These are phyloP conservation scores for Hymenochaete sp. DNA, from an alignment of 1,284 basidiomycete genomes.

Conservation along the genomic window DNA sequence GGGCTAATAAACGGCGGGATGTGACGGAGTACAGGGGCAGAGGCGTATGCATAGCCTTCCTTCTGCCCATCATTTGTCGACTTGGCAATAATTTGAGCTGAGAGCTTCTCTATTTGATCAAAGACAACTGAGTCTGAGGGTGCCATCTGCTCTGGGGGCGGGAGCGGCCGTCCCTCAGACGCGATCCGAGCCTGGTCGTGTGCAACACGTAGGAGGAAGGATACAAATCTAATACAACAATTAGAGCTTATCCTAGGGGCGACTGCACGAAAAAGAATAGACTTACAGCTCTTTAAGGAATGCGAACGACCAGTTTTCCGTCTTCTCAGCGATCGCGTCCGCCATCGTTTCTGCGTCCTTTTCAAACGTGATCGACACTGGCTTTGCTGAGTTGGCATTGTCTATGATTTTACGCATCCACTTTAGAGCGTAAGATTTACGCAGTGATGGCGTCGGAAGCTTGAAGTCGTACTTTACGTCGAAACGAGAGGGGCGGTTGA, in stretches of 20 bases:
- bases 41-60: too few species aligned
- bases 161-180: background rate
- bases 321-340: slow-evolving; percentile 22
- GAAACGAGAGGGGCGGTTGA: slow-evolving; percentile 39
- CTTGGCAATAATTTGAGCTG: slow-evolving; percentile 1
- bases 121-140: background rate
- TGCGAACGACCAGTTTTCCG: slow-evolving; percentile 26
- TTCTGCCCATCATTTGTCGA: background rate
- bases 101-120: background rate
- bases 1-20: too few species aligned
- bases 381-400: background rate
- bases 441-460: slow-evolving; percentile 22
- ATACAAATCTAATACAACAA: slow-evolving; percentile 21
- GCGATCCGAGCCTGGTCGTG: slow-evolving; percentile 20
- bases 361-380: background rate
- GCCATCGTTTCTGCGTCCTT: slow-evolving; percentile 14
- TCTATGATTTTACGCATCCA: slow-evolving; percentile 23
- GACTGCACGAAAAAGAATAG: background rate
- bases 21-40: too few species aligned
- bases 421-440: slow-evolving; percentile 22
- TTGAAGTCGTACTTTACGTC: slow-evolving; percentile 38
- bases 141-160: too few species aligned
- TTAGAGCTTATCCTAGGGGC: background rate
- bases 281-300: slow-evolving; percentile 27
- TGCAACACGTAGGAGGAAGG: slow-evolving; percentile 24